Base-by-base conservation (phyloP, 441 rosid genomes). In the Omphalea diandra region DNA sequence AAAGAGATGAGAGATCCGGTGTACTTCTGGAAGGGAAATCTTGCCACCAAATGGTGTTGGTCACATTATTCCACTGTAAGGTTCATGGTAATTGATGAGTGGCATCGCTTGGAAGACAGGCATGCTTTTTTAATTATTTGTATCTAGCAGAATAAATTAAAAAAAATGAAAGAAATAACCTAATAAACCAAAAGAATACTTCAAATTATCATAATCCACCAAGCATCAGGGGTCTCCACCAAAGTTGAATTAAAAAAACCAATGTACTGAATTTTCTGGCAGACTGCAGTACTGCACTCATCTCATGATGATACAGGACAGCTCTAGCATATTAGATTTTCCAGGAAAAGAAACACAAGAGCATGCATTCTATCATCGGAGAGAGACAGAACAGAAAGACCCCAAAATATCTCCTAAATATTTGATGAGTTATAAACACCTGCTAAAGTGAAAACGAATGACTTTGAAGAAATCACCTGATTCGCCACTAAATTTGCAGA, bases 41-140 rank as follows among this genome's bases (percentile, higher is more conserved):
- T 94, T 94, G 97, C 98, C 98, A 94, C 98, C 97, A 94, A 68
- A 94, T 67, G 14, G 92, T 91, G 82, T 91, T 94, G 64, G 98
- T 94, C 77, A 90, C 93, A 57, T 75, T 86, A 77, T 83, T 83
- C 97, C 98, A 94, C 98, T 94, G 91, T 60, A 77, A 65, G 38
- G 68, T 58, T 66, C 55, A 59, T 18, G 44, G 63, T 49, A 76
- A 54, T 4, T 31, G 12, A 70, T 72, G 32, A 60, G 41, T 55
- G 20, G 50, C 15, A 65, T n/a, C 22, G 20, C 31, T 52, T 20
- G 8, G 29, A 52, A 9, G 29, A 24, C 17, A 29, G n/a, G 44
- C 17, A 44, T 31, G 35, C 4, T 12, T 5, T n/a, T 63, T 52
- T 40, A 71, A 50, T 14, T 11, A 24, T 6, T 67, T 29, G 58